Percentiles rank a stretch among this genome's conserved stretches.
phyloP scores from a whole-genome alignment of 2,329 filamentous ascomycete species.

The Penicillium hesseltinei region DNA sequence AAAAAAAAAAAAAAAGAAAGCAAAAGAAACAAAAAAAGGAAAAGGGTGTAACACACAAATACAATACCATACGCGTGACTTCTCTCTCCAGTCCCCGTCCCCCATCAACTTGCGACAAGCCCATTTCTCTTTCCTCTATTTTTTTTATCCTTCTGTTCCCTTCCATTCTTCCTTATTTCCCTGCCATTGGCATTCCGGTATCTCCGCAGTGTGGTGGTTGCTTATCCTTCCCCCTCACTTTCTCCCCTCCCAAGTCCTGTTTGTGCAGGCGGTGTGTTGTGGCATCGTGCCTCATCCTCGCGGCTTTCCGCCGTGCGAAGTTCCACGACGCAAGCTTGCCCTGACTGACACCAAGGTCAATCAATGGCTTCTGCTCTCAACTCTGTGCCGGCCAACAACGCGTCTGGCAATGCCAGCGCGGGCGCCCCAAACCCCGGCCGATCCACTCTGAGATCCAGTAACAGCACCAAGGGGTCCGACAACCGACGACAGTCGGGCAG shows the following conservation, averaged over 20 bases:
- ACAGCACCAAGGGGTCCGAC: constrained; percentile 52
- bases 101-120: constrained; percentile 9
- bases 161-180: not conserved
- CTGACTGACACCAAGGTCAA: constrained; percentile 30
- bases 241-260: constrained; percentile 17
- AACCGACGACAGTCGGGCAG: constrained; percentile 57
- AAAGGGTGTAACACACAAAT: constrained; percentile 9
- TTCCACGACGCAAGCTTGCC: constrained; percentile 36
- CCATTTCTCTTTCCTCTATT: constrained; percentile 7
- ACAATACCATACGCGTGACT: constrained; percentile 14
- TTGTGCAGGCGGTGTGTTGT: constrained; percentile 42
- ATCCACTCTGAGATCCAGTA: constrained; percentile 51
- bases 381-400: constrained; percentile 36
- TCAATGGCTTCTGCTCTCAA: constrained; percentile 45
- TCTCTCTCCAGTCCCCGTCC: not conserved
- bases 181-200: constrained; percentile 12
- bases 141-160: constrained; percentile 7
- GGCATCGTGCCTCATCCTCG: constrained; percentile 32
- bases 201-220: constrained; percentile 6
- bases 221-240: constrained; percentile 13
- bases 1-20: not conserved
- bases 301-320: constrained; percentile 37
- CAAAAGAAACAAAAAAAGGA: not conserved
- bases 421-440: constrained; percentile 41
- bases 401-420: constrained; percentile 39